Evolutionary conservation across 352 stramenopile species (phyloP).

Genomic region (Globisporangium okanoganense): DNA sequence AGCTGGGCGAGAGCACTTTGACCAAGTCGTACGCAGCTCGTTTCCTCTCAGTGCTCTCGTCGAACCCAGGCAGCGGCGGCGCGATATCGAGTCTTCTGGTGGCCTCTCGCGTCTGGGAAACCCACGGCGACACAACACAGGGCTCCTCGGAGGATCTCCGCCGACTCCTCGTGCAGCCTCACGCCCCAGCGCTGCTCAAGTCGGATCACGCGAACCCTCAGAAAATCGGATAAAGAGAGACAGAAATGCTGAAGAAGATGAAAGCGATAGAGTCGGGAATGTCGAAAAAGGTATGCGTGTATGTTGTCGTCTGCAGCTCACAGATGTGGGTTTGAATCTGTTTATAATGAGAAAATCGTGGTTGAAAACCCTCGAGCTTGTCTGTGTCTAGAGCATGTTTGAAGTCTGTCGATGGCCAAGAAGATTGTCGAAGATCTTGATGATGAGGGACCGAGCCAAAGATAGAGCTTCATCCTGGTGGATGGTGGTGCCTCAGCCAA

Average conservation of each 20-base stretch:
- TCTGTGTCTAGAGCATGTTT: too few species aligned
- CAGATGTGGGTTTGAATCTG: not conserved
- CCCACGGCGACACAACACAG: conserved; percentile 75
- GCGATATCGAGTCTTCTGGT: conserved; percentile 79
- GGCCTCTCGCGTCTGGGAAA: conserved; percentile 79
- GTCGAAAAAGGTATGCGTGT: conserved; percentile 4
- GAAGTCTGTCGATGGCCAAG: not conserved
- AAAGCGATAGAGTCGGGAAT: not conserved
- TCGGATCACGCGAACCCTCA: conserved; percentile 81
- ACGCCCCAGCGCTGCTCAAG: conserved; percentile 75
- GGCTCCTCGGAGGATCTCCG: conserved; percentile 77
- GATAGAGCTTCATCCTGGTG: not conserved
- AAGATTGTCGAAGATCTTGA: not conserved
- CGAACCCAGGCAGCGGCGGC: conserved; percentile 78
- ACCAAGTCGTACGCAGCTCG: conserved; percentile 82
- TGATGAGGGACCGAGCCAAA: not conserved
- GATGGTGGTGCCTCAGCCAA: not conserved
- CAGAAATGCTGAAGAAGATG: not conserved
- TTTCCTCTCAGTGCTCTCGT: conserved; percentile 80
- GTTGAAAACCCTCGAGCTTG: not conserved
- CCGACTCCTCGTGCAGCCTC: conserved; percentile 63
- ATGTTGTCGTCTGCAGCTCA: not conserved
- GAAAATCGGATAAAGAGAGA: conserved; percentile 54
- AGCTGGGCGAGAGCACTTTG: conserved; percentile 68
- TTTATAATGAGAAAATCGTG: not conserved